Percentiles rank a stretch among this genome's conserved stretches.
Evolutionary conservation across 805 yeast species (phyloP).

Genomic region (Metschnikowia koreensis): DNA sequence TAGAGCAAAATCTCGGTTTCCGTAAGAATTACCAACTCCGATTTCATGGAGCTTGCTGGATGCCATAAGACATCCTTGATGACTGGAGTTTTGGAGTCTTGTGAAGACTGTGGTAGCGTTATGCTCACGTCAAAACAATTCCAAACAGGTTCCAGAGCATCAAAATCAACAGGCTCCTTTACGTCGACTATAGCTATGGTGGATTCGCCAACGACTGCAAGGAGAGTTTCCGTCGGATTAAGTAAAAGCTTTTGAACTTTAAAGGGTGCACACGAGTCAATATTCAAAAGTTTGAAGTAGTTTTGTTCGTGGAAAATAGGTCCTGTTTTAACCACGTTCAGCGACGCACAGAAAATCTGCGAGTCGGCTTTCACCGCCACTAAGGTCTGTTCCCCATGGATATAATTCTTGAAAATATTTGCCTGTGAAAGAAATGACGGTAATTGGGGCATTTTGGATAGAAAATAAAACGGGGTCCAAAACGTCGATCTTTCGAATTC

Average conservation of each 20-base stretch:
- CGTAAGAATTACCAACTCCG: slow-evolving; percentile 17
- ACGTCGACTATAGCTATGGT: slow-evolving; percentile 11
- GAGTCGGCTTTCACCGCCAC: slow-evolving; percentile 12
- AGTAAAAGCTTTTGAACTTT: slow-evolving; percentile 9
- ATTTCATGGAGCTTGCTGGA: slow-evolving; percentile 15
- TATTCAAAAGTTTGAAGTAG: slow-evolving; percentile 7
- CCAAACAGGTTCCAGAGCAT: slow-evolving; percentile 4
- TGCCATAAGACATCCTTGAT: slow-evolving; percentile 16
- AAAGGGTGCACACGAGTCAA: slow-evolving; percentile 2
- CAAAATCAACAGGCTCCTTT: slow-evolving; percentile 4
- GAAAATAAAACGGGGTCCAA: not conserved
- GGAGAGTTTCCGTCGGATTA: slow-evolving; percentile 11
- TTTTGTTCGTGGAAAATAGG: slow-evolving; percentile 7
- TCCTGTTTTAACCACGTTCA: slow-evolving; percentile 13
- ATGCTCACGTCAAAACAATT: slow-evolving; percentile 4
- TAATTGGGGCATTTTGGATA: slow-evolving; percentile 2
- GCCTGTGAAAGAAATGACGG: slow-evolving; percentile 6
- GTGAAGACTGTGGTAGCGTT: not conserved
- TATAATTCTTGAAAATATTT: slow-evolving; percentile 8
- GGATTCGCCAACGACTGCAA: slow-evolving; percentile 14
- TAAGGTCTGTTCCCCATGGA: not conserved
- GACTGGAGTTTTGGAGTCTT: not conserved
- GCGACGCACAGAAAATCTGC: slow-evolving; percentile 13
- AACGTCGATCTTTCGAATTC: not conserved
- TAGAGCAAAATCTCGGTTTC: slow-evolving; percentile 10